These are phyloP conservation scores for Phytophthora sp. DNA, from an alignment of 352 stramenopile genomes.

Conservation along the genomic window DNA sequence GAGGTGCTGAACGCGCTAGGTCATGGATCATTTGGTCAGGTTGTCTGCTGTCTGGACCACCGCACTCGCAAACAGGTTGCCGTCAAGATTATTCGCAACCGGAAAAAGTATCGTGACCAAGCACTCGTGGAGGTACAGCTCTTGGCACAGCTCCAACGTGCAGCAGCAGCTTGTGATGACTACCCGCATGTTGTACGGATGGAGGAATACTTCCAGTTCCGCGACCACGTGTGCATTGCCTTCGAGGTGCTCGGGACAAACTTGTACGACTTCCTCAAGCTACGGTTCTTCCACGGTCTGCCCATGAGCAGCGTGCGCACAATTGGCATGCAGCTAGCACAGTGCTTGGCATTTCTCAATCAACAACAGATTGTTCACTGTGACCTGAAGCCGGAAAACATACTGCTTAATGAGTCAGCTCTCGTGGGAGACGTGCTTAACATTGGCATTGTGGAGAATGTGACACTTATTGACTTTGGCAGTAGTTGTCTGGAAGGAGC, in stretches of 20 bases:
- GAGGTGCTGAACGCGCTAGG: conserved; percentile 95
- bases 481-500: conserved; percentile 93
- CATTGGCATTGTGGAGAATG: conserved; percentile 24
- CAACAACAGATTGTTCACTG: conserved; percentile 94
- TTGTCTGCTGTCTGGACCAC: conserved; percentile 94
- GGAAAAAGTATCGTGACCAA: conserved; percentile 95
- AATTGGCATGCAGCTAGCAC: conserved; percentile 90
- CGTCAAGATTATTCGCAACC: conserved; percentile 99
- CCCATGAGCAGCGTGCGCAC: conserved; percentile 88
- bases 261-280: conserved; percentile 97
- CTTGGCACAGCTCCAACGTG: conserved; percentile 60
- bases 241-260: conserved; percentile 97
- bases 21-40: conserved; percentile 98
- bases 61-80: conserved; percentile 88
- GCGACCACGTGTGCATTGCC: conserved; percentile 95
- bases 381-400: conserved; percentile 99
- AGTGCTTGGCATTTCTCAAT: conserved; percentile 79
- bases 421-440: conserved; percentile 7
- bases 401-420: conserved; percentile 57
- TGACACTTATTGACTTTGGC: conserved; percentile 98
- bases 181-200: conserved; percentile 90
- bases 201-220: conserved; percentile 93
- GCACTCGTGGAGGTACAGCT: conserved; percentile 96
- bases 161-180: conserved; percentile 33
- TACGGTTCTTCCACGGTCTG: conserved; percentile 95